phyloP scores from a whole-genome alignment of 2,329 filamentous ascomycete genomes.

The Rutstroemia sp. region DNA sequence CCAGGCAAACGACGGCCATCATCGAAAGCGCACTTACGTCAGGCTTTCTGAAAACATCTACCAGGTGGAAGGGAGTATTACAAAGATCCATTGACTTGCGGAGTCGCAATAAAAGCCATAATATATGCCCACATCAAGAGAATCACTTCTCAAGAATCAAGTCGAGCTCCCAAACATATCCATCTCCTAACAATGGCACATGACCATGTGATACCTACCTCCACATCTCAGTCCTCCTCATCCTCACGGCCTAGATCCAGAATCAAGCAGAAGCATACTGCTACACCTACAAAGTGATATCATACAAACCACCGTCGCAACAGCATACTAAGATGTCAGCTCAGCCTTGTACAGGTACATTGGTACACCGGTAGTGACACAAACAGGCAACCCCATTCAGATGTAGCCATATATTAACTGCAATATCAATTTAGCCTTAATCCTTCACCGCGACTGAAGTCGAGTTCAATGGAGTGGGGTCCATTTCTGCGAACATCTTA shows the following conservation, averaged over 20 bases:
- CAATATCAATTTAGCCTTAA: not conserved
- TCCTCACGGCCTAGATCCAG: not conserved
- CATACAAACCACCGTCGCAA: slow-evolving; percentile 36
- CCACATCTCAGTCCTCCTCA: slow-evolving; percentile 8
- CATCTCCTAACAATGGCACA: slow-evolving; percentile 44
- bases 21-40: not conserved
- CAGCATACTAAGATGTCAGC: slow-evolving; percentile 31
- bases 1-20: slow-evolving; percentile 32
- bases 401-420: slow-evolving; percentile 42
- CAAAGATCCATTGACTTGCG: not conserved
- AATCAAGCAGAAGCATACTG: slow-evolving; percentile 38
- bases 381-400: slow-evolving; percentile 36
- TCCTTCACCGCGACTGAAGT: not conserved
- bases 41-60: not conserved
- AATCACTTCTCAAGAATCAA: slow-evolving; percentile 56
- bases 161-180: slow-evolving; percentile 46
- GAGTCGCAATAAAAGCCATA: slow-evolving; percentile 37
- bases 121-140: slow-evolving; percentile 55
- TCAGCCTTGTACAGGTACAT: slow-evolving; percentile 31
- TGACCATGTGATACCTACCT: slow-evolving; percentile 47
- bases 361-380: slow-evolving; percentile 31
- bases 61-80: slow-evolving; percentile 10
- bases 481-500: slow-evolving; percentile 10
- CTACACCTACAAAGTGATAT: slow-evolving; percentile 37
- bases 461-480: not conserved